Conservation (phyloP, 2,329 filamentous ascomycete species). For the Verticillium zaregamsianum region DNA sequence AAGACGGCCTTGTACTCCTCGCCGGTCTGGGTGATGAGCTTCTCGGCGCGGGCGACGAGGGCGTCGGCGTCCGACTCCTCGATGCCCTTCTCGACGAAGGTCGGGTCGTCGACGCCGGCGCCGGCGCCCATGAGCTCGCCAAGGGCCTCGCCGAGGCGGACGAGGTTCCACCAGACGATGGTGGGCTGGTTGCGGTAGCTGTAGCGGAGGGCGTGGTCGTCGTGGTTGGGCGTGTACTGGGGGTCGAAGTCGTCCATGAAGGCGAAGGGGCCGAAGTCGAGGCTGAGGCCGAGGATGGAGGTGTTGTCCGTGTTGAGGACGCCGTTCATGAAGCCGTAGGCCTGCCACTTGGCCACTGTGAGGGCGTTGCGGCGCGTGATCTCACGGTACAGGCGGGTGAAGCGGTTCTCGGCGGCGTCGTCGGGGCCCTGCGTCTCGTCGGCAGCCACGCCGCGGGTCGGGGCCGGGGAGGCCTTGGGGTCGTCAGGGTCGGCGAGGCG, state of each 20-base stretch:
- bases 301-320: slow-evolving; percentile 98
- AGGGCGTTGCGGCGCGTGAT: slow-evolving; percentile 80
- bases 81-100: slow-evolving; percentile 71
- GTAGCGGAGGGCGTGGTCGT: slow-evolving; percentile 84
- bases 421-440: slow-evolving; percentile 62
- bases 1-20: slow-evolving; percentile 90
- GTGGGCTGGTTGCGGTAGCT: slow-evolving; percentile 91
- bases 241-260: slow-evolving; percentile 98
- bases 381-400: slow-evolving; percentile 80
- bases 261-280: slow-evolving; percentile 95
- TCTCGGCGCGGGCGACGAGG: slow-evolving; percentile 77
- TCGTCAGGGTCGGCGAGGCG: slow-evolving; percentile 48
- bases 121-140: slow-evolving; percentile 86
- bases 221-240: slow-evolving; percentile 92
- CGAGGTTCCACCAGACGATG: slow-evolving; percentile 98
- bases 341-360: slow-evolving; percentile 92
- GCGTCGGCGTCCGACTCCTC: slow-evolving; percentile 60
- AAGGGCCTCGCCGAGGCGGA: slow-evolving; percentile 82
- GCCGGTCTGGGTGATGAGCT: slow-evolving; percentile 71
- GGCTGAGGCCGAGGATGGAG: slow-evolving; percentile 79
- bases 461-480: slow-evolving; percentile 38
- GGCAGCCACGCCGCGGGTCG: slow-evolving; percentile 48
- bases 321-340: slow-evolving; percentile 98
- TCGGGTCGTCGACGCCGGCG: slow-evolving; percentile 62
- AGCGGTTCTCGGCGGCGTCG: slow-evolving; percentile 76